phyloP scores from a whole-genome alignment of 352 stramenopile genomes.

The Blastocystis sp. region DNA sequence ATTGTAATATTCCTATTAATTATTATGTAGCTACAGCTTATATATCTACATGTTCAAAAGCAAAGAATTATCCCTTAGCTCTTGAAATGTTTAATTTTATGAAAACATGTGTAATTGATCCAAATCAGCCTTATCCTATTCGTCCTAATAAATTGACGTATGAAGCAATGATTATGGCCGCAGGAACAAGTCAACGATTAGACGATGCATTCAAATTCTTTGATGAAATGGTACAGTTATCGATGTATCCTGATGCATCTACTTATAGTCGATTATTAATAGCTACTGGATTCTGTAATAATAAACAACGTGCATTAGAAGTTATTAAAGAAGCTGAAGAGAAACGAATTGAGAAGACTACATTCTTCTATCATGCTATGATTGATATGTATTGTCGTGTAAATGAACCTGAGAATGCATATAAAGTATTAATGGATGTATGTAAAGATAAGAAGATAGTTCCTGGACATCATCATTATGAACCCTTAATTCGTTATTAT shows the following conservation, averaged over 20 bases:
- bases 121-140: neutral
- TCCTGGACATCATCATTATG: slow-evolving; percentile 25
- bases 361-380: slow-evolving; percentile 37
- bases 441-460: neutral
- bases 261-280: slow-evolving; percentile 19
- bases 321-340: neutral
- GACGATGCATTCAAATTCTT: slow-evolving; percentile 30
- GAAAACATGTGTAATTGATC: slow-evolving; percentile 15
- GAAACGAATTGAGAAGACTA: slow-evolving; percentile 1
- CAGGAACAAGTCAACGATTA: slow-evolving; percentile 7
- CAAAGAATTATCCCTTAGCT: slow-evolving; percentile 28
- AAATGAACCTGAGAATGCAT: slow-evolving; percentile 6
- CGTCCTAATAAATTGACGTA: slow-evolving; percentile 36
- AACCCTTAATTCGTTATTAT: slow-evolving; percentile 23
- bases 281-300: slow-evolving; percentile 19
- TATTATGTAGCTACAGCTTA: slow-evolving; percentile 33
- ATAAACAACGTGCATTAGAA: neutral
- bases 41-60: slow-evolving; percentile 29
- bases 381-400: slow-evolving; percentile 31
- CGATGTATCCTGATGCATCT: slow-evolving; percentile 12
- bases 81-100: slow-evolving; percentile 37
- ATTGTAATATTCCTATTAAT: slow-evolving; percentile 7
- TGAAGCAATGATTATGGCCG: slow-evolving; percentile 24
- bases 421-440: slow-evolving; percentile 17
- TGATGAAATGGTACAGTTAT: slow-evolving; percentile 18